These are phyloP conservation scores for Dendrostoma leiphaemia DNA, from an alignment of 2,329 filamentous ascomycete species.

Conservation along the genomic window DNA sequence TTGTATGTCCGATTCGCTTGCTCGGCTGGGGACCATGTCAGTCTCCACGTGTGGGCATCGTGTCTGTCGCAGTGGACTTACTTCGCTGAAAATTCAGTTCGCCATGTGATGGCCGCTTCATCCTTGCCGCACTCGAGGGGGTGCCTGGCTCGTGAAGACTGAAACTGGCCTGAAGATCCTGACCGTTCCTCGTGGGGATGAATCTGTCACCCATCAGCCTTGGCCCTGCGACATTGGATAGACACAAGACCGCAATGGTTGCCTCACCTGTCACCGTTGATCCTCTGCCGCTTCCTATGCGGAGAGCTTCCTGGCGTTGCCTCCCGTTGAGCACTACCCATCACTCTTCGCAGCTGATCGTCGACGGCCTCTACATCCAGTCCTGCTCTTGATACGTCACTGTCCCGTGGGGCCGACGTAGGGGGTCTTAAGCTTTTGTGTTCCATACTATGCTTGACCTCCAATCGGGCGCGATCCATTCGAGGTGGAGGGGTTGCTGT, in stretches of 20 bases:
- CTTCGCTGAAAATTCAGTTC: constrained; percentile 94
- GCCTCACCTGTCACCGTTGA: constrained; percentile 60
- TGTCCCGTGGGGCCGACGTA: constrained; percentile 34
- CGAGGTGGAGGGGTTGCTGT: constrained; percentile 28
- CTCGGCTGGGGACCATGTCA: constrained; percentile 57
- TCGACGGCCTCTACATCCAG: constrained; percentile 52
- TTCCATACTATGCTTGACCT: constrained; percentile 39
- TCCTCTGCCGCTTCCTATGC: constrained; percentile 57
- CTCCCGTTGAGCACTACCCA: constrained; percentile 50
- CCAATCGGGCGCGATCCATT: constrained; percentile 41
- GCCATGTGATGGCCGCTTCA: constrained; percentile 79
- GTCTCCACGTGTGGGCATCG: too few species aligned
- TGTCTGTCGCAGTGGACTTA: too few species aligned
- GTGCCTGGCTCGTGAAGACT: constrained; percentile 91
- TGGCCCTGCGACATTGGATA: not conserved
- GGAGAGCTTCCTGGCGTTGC: constrained; percentile 54
- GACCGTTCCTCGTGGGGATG: constrained; percentile 89
- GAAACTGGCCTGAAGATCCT: constrained; percentile 91
- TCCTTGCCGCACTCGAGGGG: constrained; percentile 83
- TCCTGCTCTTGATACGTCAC: constrained; percentile 34
- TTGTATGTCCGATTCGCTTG: constrained; percentile 95
- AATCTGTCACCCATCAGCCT: constrained; percentile 58
- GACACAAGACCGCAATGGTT: not conserved
- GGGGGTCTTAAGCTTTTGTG: constrained; percentile 30
- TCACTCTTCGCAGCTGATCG: constrained; percentile 48